Conservation (phyloP, 2,329 filamentous ascomycete genomes). For the Talaromyces funiculosus region DNA sequence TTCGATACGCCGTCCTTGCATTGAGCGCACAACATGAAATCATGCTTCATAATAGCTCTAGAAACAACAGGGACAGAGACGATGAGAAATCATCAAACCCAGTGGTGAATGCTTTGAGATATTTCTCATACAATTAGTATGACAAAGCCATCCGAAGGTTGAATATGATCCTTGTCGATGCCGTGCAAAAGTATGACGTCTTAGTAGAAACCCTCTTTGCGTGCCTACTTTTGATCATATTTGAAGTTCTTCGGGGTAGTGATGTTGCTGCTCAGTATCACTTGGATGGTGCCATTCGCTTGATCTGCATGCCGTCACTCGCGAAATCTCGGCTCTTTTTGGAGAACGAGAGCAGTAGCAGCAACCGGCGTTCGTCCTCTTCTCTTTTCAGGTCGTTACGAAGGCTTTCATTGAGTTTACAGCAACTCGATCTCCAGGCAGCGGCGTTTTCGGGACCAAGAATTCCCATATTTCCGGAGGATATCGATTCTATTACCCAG, state of each 20-base stretch:
- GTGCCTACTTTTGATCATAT: constrained; percentile 1
- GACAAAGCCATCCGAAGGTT: background rate
- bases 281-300: background rate
- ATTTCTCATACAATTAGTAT: background rate
- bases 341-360: background rate
- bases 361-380: background rate
- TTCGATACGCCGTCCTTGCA: background rate
- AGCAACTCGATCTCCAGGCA: constrained; percentile 2
- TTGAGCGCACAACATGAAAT: background rate
- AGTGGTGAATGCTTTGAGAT: background rate
- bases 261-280: constrained; percentile 3
- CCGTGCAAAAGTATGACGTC: background rate
- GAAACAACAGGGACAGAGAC: background rate
- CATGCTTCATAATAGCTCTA: background rate
- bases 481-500: background rate
- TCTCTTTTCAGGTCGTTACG: background rate
- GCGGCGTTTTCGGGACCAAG: background rate
- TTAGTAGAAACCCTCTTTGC: background rate
- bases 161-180: background rate
- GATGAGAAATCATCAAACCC: background rate
- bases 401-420: background rate
- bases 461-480: background rate
- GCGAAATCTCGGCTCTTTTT: background rate
- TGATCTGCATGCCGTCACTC: constrained; percentile 1
- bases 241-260: background rate